Evolutionary conservation across 169 alveolate species (phyloP).

Genomic region (Babesia microti): DNA sequence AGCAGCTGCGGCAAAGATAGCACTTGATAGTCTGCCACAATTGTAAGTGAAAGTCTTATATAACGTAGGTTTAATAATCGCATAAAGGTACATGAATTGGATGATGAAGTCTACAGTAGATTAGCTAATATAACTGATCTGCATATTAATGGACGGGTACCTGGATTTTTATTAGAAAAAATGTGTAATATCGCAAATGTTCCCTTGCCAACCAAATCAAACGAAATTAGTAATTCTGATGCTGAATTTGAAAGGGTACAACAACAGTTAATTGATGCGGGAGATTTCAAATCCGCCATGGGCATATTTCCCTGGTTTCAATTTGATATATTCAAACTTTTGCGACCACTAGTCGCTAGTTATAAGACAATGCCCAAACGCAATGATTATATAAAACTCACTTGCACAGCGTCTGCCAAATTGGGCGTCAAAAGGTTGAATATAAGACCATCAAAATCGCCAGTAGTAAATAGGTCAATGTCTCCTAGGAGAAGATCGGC

Average conservation of each 20-base stretch:
- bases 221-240: slow-evolving; percentile 10
- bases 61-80: slow-evolving; percentile 12
- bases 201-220: slow-evolving; percentile 2
- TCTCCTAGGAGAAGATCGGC: too few species aligned
- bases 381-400: too few species aligned
- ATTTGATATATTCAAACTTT: slow-evolving; percentile 15
- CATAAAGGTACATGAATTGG: slow-evolving; percentile 5
- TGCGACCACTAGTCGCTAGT: too few species aligned
- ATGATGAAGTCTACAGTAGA: too few species aligned
- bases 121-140: slow-evolving; percentile 11
- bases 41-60: slow-evolving; percentile 5
- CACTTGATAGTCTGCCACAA: too few species aligned
- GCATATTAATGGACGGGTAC: slow-evolving; percentile 4
- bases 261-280: slow-evolving; percentile 20
- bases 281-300: slow-evolving; percentile 16
- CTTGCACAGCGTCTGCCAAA: too few species aligned
- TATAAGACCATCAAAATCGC: too few species aligned
- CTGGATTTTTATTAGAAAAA: slow-evolving; percentile 5
- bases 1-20: too few species aligned
- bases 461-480: too few species aligned
- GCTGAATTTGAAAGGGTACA: slow-evolving; percentile 38
- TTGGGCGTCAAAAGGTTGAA: too few species aligned
- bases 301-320: slow-evolving; percentile 41
- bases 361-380: too few species aligned
- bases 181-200: neutral